Base-by-base conservation (phyloP, 2,329 filamentous ascomycete species). In the Colletotrichum abscissum region DNA sequence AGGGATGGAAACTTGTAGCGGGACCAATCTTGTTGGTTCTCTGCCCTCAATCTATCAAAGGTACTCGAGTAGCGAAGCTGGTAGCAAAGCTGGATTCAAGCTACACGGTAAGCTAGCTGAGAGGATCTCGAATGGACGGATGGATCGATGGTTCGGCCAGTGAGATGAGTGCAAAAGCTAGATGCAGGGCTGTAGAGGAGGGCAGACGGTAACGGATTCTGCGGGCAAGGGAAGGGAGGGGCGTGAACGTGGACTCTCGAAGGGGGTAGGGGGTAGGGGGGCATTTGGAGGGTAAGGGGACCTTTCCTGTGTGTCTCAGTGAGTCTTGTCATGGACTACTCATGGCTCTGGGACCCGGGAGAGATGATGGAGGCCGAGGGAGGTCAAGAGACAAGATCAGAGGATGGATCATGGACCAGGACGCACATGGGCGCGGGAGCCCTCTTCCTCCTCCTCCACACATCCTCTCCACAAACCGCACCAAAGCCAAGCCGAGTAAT, bases 161-260 rank as follows among this genome's bases (percentile, higher is more conserved):
- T 52, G 46, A 28, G 56, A 60, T 56, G 57, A 64, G 67, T 63
- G 24, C 38, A 46, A 52, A 26, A 19, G 28, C 19, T n/a, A 49
- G 28, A 30, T 59, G 42, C 65, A 69, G 64, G 69, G 64, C 69
- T 72, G 60, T 46, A 67, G 56, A 57, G 55, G 60, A 38, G 66
- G 33, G 22, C 28, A 22, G 30, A 28, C 30, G n/a, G 26, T 33
- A 38, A 30, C 24, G 46, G 30, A 30, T 22, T 22, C 26, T 46
- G 55, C 49, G 30, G 56, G 33, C 42, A 52, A 26, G 30, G 42
- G 33, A 22, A 58, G 55, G 8, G 28, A 58, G 55, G 28, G 55
- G 28, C 28, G 24, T 28, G 28, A 38, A 58, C n/a, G 33, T 16
- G 33, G 33, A 35, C 33, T 35, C 30, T 33, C 3, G 28, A n/a